phyloP scores from a whole-genome alignment of 768 basidiomycete species.

The Calocera viscosa region DNA sequence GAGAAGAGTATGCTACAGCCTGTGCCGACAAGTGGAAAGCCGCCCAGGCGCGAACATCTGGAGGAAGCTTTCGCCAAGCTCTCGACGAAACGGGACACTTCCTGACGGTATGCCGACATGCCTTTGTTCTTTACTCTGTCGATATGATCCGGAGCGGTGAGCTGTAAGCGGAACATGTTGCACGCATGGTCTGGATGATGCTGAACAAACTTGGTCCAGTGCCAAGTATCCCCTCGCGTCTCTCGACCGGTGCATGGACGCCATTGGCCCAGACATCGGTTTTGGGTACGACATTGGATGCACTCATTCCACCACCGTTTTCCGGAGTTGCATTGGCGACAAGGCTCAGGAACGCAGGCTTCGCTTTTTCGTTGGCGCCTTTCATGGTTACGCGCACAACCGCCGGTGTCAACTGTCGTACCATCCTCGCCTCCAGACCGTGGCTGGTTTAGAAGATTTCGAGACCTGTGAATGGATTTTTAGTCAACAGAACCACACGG shows the following conservation, averaged over 20 bases:
- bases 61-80: background rate
- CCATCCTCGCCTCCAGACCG: constrained; percentile 25
- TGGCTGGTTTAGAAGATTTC: constrained; percentile 30
- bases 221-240: background rate
- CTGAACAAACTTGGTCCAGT: background rate
- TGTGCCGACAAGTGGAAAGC: constrained; percentile 4
- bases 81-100: constrained; percentile 10
- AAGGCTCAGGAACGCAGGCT: background rate
- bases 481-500: constrained; percentile 25
- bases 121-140: background rate
- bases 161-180: background rate
- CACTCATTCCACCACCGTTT: background rate
- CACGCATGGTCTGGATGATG: no score
- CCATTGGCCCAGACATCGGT: background rate
- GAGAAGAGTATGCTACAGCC: background rate
- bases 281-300: constrained; percentile 11
- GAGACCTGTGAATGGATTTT: constrained; percentile 28
- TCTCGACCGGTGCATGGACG: background rate
- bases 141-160: constrained; percentile 13
- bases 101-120: constrained; percentile 9
- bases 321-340: background rate
- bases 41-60: background rate
- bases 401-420: constrained; percentile 25
- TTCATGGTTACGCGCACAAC: constrained; percentile 11
- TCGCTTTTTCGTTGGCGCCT: background rate